These are phyloP conservation scores for Pythium volutum DNA, from an alignment of 352 stramenopile genomes.

Conservation along the genomic window DNA sequence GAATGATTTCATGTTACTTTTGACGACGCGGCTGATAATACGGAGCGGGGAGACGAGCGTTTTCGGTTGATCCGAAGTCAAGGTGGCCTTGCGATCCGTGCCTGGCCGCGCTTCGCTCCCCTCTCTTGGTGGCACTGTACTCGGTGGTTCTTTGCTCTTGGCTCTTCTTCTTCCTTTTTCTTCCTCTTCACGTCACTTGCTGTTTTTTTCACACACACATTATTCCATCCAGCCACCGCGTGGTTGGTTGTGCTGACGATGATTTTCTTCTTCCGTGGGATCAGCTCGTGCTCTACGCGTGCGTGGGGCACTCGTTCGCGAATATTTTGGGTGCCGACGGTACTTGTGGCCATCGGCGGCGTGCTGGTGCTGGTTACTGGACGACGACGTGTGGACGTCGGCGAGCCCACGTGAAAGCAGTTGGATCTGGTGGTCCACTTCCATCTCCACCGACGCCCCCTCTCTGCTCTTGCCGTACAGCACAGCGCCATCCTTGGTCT, in stretches of 20 bases:
- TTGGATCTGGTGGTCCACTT: conserved; percentile 24
- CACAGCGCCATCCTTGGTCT: conserved; percentile 22
- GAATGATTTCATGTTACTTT: conserved; percentile 15
- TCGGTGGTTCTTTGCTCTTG: conserved; percentile 5
- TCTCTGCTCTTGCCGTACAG: conserved; percentile 16
- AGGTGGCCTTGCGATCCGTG: conserved; percentile 9
- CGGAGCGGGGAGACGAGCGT: conserved; percentile 4
- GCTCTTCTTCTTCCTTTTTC: conserved; percentile 5
- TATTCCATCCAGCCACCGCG: background rate
- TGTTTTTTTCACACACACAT: conserved; percentile 11
- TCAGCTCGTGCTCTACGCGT: background rate
- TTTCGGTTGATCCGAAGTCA: background rate
- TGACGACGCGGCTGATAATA: conserved; percentile 14
- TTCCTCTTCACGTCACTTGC: background rate
- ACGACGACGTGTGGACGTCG: conserved; percentile 4
- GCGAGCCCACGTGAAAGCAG: conserved; percentile 18
- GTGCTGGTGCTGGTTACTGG: conserved; percentile 11
- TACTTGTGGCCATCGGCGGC: conserved; percentile 6
- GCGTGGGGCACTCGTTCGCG: conserved; percentile 3
- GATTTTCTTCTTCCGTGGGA: conserved; percentile 15
- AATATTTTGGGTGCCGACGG: conserved; percentile 10
- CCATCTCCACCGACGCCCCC: conserved; percentile 4
- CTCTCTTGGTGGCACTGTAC: conserved; percentile 13
- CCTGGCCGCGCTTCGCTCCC: background rate
- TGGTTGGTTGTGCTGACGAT: too few species aligned